These are phyloP conservation scores for Fusarium marasasianum DNA, from an alignment of 2,329 filamentous ascomycete species.

Conservation along the genomic window DNA sequence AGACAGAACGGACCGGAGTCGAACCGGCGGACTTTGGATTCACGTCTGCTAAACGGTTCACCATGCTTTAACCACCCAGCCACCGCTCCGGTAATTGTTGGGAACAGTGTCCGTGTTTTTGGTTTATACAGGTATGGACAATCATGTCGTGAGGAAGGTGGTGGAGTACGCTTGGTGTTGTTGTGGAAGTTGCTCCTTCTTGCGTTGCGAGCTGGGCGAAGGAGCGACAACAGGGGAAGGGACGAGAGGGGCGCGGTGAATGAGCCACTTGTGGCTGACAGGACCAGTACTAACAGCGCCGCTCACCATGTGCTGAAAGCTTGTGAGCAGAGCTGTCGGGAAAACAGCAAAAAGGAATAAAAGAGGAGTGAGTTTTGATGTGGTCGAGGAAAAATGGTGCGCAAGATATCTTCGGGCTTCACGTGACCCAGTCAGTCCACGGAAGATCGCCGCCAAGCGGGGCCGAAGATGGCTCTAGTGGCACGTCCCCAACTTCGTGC, in stretches of 20 bases:
- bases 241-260: not conserved
- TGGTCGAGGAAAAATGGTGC: too few species aligned
- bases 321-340: too few species aligned
- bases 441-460: too few species aligned
- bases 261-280: not conserved
- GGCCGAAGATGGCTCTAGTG: too few species aligned
- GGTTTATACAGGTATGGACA: not conserved
- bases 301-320: too few species aligned
- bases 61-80: constrained; percentile 10
- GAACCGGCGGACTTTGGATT: not conserved
- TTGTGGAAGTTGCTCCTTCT: not conserved
- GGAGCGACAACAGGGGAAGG: rapidly evolving
- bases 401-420: too few species aligned
- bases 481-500: too few species aligned
- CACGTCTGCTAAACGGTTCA: rapidly evolving
- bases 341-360: too few species aligned
- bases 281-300: not conserved
- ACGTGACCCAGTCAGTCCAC: too few species aligned
- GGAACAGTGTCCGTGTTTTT: not conserved
- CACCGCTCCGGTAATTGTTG: constrained; percentile 1
- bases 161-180: rapidly evolving
- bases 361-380: too few species aligned
- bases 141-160: not conserved
- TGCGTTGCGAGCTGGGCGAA: not conserved
- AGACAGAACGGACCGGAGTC: not conserved